These are phyloP conservation scores for Myriangium duriaei DNA, from an alignment of 2,329 filamentous ascomycete species.

Conservation along the genomic window DNA sequence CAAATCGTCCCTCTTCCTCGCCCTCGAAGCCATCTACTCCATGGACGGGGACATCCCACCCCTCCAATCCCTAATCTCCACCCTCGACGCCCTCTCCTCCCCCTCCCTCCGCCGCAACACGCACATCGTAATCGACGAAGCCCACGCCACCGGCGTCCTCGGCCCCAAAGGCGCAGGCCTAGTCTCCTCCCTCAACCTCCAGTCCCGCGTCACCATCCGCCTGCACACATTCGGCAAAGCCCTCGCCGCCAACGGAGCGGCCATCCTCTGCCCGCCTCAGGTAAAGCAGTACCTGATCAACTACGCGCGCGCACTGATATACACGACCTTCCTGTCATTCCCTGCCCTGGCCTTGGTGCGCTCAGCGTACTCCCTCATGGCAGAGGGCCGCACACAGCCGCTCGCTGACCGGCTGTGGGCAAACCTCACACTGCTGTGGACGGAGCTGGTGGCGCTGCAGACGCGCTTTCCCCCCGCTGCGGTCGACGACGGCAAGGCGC, in stretches of 20 bases:
- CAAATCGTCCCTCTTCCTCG: constrained; percentile 48
- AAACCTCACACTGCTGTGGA: constrained; percentile 35
- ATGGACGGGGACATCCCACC: constrained; percentile 72
- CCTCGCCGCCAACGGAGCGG: constrained; percentile 53
- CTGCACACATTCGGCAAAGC: constrained; percentile 58
- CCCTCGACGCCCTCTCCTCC: constrained; percentile 45
- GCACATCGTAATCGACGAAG: constrained; percentile 55
- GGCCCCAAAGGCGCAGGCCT: constrained; percentile 45
- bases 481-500: constrained; percentile 9
- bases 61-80: constrained; percentile 45
- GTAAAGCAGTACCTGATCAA: constrained; percentile 58
- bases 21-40: constrained; percentile 61
- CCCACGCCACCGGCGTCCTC: constrained; percentile 51
- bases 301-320: constrained; percentile 63
- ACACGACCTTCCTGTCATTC: constrained; percentile 57
- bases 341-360: constrained; percentile 48
- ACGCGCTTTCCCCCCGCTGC: constrained; percentile 20
- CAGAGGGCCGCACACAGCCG: constrained; percentile 34
- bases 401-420: constrained; percentile 25
- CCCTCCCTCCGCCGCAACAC: constrained; percentile 35
- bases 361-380: constrained; percentile 46
- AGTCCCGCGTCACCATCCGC: constrained; percentile 44
- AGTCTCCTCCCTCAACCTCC: constrained; percentile 44
- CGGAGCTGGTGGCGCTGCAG: constrained; percentile 29
- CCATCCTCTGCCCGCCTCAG: constrained; percentile 48